Conservation (phyloP, 768 basidiomycete genomes). For the Mycena chlorophos region DNA sequence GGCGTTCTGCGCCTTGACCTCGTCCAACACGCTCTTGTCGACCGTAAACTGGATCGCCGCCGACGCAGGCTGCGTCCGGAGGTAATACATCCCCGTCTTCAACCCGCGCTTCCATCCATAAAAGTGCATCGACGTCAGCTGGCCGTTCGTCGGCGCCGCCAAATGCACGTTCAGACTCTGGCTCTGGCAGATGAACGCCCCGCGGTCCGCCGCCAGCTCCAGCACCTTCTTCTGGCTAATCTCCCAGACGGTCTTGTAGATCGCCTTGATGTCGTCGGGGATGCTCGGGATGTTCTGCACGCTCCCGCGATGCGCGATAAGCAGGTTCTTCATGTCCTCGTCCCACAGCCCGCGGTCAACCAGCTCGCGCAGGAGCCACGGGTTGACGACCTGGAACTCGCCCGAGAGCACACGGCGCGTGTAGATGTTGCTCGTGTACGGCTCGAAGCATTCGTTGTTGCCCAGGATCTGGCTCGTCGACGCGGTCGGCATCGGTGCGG, state of each 20-base stretch:
- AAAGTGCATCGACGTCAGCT: slow-evolving; percentile 96
- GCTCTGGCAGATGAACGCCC: slow-evolving; percentile 95
- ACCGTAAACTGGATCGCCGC: slow-evolving; percentile 98
- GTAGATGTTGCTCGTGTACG: slow-evolving; percentile 98
- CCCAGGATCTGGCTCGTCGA: slow-evolving; percentile 98
- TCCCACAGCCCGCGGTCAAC: slow-evolving; percentile 95
- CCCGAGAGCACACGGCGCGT: slow-evolving; percentile 98
- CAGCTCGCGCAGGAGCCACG: slow-evolving; percentile 97
- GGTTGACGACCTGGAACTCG: slow-evolving; percentile 99
- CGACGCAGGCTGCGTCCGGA: slow-evolving; percentile 91
- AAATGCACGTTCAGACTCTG: slow-evolving; percentile 95
- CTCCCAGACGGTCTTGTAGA: slow-evolving; percentile 99
- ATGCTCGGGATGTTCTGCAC: slow-evolving; percentile 86
- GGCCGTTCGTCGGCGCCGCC: slow-evolving; percentile 83
- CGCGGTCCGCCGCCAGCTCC: slow-evolving; percentile 97
- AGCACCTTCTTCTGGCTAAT: slow-evolving; percentile 98
- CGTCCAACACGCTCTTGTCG: slow-evolving; percentile 74
- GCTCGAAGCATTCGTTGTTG: slow-evolving; percentile 98
- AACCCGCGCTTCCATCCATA: slow-evolving; percentile 99
- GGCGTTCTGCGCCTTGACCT: slow-evolving; percentile 50
- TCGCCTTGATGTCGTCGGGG: slow-evolving; percentile 89
- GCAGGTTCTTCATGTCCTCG: slow-evolving; percentile 98
- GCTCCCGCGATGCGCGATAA: slow-evolving; percentile 94
- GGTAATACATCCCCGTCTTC: slow-evolving; percentile 99
- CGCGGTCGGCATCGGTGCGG: slow-evolving; percentile 99